Evolutionary conservation across 2,329 filamentous ascomycete genomes (phyloP).

Genomic region (Ilyonectria mors-panacis): DNA sequence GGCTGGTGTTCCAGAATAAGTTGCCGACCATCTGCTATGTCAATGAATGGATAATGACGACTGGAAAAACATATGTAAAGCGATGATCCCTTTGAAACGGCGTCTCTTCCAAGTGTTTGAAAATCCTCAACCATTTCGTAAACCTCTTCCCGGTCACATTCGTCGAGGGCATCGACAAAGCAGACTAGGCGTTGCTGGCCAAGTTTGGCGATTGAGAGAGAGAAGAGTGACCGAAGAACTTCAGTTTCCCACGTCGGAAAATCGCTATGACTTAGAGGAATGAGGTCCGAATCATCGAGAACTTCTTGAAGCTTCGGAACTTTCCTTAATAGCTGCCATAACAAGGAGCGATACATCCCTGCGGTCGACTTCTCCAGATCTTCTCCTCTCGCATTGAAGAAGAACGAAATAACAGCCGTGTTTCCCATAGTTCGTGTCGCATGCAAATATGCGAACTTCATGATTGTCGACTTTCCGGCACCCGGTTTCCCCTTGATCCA

Average conservation of each 20-base stretch:
- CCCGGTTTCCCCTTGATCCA: conserved; percentile 60
- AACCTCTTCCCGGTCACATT: conserved; percentile 58
- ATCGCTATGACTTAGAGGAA: neutral
- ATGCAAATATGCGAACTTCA: conserved; percentile 53
- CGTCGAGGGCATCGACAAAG: conserved; percentile 62
- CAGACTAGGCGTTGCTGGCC: conserved; percentile 13
- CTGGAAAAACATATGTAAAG: conserved; percentile 59
- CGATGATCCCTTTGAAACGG: conserved; percentile 29
- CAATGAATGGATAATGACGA: conserved; percentile 56
- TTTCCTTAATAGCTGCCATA: neutral
- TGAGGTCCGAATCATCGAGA: neutral
- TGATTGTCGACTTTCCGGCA: conserved; percentile 63
- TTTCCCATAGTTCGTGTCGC: neutral
- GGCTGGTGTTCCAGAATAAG: conserved; percentile 39
- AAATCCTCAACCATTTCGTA: conserved; percentile 59
- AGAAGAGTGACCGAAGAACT: conserved; percentile 3
- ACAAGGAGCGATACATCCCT: conserved; percentile 32
- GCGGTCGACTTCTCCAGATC: conserved; percentile 17
- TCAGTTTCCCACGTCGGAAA: neutral
- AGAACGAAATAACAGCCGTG: conserved; percentile 5
- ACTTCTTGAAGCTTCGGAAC: conserved; percentile 14
- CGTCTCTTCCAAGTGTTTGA: conserved; percentile 50
- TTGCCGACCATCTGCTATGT: conserved; percentile 9
- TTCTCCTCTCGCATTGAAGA: conserved; percentile 30
- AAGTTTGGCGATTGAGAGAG: neutral